Evolutionary conservation across 1,284 basidiomycete species (phyloP), one percentile per base, ranked within the genome.

Genomic region (Sphagnurus paluster): DNA sequence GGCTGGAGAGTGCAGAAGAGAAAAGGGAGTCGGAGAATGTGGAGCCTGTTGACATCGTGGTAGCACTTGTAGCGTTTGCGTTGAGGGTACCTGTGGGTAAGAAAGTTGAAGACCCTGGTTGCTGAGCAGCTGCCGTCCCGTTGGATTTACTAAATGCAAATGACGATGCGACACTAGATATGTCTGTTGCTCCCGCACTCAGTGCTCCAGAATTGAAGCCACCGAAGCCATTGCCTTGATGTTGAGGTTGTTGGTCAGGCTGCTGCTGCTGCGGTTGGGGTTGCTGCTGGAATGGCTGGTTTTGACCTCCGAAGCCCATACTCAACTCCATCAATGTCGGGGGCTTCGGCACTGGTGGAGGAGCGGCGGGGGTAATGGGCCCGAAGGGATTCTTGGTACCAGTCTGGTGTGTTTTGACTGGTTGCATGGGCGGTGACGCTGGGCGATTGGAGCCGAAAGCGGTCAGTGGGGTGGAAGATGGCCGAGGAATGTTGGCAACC

Each of bases 311-410:
- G 5, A 66, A 54, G 25, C 79, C 79, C 69, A 78, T 80, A 1
- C 86, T 79, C 6, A 98, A 67, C 59, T 97, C 88, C 66, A 90
- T 82, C 58, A 98, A 70, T 1, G 89, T 90, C 8, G 89, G 91
- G 14, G 76, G 75, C 63, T 86, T 88, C 2, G 88, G 84, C 14
- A 88, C 69, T 13, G 85, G 82, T 2, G 88, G 85, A 34, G 77
- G 69, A n/a, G 84, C 68, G 33, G 82, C 74, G 2, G 52, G 42
- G 17, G 79, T 74, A 2, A 88, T 79, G 19, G 84, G 80, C 5
- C 94, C 94, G 59, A 99, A 99, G 0, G 96, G 96, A 74, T 99
- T 99, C 58, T 85, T 86, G 2, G 91, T 92, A 14, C 96, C 95
- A 1, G 96, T 99, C 65, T 89, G 84, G 64, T 98, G 95, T 4